These are phyloP conservation scores for Aspergillus cristatus DNA, from an alignment of 495 filamentous ascomycete genomes.

Conservation along the genomic window DNA sequence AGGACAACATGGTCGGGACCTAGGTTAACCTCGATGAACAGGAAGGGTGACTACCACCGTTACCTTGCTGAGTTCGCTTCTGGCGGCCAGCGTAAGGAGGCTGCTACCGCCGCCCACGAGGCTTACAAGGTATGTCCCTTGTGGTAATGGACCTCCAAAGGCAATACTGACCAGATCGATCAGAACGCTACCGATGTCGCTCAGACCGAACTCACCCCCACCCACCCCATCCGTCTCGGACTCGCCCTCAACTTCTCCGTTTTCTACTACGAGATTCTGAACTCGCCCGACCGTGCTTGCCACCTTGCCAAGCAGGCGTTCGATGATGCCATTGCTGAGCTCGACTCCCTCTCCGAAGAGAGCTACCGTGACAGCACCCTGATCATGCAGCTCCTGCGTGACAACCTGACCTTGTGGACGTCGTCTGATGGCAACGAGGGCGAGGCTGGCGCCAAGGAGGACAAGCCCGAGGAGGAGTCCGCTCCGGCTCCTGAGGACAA, in stretches of 20 bases:
- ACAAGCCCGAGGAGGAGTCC: slow-evolving; percentile 52
- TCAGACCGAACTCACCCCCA: slow-evolving; percentile 92
- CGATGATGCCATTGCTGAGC: slow-evolving; percentile 97
- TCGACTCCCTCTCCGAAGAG: slow-evolving; percentile 97
- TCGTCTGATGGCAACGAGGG: slow-evolving; percentile 85
- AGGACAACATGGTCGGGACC: background rate
- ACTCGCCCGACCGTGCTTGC: slow-evolving; percentile 97
- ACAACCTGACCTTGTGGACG: slow-evolving; percentile 99
- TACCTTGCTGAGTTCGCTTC: slow-evolving; percentile 98
- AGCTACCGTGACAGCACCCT: slow-evolving; percentile 99
- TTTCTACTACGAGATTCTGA: slow-evolving; percentile 99
- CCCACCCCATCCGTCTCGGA: slow-evolving; percentile 96
- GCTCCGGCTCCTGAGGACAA: slow-evolving; percentile 35
- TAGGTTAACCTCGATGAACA: slow-evolving; percentile 30
- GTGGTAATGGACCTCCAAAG: background rate
- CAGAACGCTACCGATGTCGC: slow-evolving; percentile 97
- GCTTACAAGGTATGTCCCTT: slow-evolving; percentile 79
- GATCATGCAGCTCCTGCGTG: slow-evolving; percentile 99
- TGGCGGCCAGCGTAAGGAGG: slow-evolving; percentile 96
- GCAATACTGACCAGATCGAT: background rate
- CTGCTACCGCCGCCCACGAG: slow-evolving; percentile 93
- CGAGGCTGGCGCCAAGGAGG: slow-evolving; percentile 54
- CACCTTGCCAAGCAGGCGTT: slow-evolving; percentile 99
- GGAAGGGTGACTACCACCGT: slow-evolving; percentile 99
- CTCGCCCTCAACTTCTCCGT: slow-evolving; percentile 99